Percentiles rank a stretch among this genome's conserved stretches.
phyloP scores from a whole-genome alignment of 2,329 filamentous ascomycete genomes.

The Apiospora koreana region DNA sequence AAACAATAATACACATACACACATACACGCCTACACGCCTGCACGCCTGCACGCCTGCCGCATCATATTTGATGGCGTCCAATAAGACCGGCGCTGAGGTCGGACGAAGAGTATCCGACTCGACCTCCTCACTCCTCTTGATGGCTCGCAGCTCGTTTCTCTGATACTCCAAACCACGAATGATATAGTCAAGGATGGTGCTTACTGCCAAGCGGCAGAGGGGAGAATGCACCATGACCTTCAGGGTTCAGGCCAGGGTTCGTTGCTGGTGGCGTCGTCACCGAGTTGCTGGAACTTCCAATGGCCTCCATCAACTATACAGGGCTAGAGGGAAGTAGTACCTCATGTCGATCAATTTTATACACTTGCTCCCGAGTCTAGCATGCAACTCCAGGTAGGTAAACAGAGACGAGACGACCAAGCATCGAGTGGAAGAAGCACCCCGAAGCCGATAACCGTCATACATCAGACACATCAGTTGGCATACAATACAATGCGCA shows the following conservation, averaged over 20 bases:
- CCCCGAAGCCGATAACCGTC: no score
- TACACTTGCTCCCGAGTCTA: no score
- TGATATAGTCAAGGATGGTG: neutral
- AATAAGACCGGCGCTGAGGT: neutral
- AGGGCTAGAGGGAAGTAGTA: neutral
- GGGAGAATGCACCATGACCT: neutral
- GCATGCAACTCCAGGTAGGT: no score
- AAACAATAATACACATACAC: neutral
- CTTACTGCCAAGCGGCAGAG: constrained; percentile 3
- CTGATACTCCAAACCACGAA: neutral
- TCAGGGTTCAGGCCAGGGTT: neutral
- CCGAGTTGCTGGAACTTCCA: neutral
- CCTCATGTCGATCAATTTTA: no score
- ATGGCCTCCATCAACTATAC: neutral
- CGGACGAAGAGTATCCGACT: neutral
- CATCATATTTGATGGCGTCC: neutral
- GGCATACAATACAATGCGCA: neutral
- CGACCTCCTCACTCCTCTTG: no score
- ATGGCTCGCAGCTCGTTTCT: neutral
- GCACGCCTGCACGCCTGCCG: no score
- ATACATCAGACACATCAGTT: no score
- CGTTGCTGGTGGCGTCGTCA: neutral
- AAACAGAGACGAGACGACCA: no score
- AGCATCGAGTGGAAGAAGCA: no score
- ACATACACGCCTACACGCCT: no score